These are phyloP conservation scores for Apiospora marii DNA, from an alignment of 2,329 filamentous ascomycete genomes.

Conservation along the genomic window DNA sequence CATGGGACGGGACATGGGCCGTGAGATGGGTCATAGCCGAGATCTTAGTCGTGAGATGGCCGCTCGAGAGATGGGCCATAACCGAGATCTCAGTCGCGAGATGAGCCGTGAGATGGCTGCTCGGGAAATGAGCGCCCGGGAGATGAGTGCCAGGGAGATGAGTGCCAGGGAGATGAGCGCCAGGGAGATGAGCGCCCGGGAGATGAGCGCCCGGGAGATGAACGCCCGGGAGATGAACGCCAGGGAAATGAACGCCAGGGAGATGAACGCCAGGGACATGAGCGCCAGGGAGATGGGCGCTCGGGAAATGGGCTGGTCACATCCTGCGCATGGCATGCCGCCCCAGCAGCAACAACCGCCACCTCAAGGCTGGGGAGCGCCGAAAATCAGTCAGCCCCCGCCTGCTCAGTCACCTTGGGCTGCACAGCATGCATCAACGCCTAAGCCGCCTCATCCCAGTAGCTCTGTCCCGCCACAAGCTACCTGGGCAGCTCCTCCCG, in stretches of 20 bases:
- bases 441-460: slow-evolving; percentile 46
- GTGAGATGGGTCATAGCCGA: slow-evolving; percentile 18
- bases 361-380: slow-evolving; percentile 42
- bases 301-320: slow-evolving; percentile 40
- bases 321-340: slow-evolving; percentile 38
- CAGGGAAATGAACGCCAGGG: slow-evolving; percentile 16
- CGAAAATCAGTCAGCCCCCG: slow-evolving; percentile 44
- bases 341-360: slow-evolving; percentile 33
- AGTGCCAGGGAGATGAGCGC: background rate
- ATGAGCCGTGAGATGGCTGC: background rate
- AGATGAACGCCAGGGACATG: slow-evolving; percentile 6
- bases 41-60: slow-evolving; percentile 24
- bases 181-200: background rate
- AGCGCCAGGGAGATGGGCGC: too few relatives aligned
- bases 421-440: slow-evolving; percentile 47
- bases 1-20: slow-evolving; percentile 22
- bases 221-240: background rate
- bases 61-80: slow-evolving; percentile 33
- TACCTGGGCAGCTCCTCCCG: slow-evolving; percentile 44
- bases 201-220: slow-evolving; percentile 15
- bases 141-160: slow-evolving; percentile 20
- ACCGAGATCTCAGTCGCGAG: slow-evolving; percentile 34
- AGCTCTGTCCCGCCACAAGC: slow-evolving; percentile 44
- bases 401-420: slow-evolving; percentile 49
- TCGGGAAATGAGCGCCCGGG: slow-evolving; percentile 17